phyloP scores from a whole-genome alignment of 164 flowering plant genomes.

The Nymphaea thermarum region DNA sequence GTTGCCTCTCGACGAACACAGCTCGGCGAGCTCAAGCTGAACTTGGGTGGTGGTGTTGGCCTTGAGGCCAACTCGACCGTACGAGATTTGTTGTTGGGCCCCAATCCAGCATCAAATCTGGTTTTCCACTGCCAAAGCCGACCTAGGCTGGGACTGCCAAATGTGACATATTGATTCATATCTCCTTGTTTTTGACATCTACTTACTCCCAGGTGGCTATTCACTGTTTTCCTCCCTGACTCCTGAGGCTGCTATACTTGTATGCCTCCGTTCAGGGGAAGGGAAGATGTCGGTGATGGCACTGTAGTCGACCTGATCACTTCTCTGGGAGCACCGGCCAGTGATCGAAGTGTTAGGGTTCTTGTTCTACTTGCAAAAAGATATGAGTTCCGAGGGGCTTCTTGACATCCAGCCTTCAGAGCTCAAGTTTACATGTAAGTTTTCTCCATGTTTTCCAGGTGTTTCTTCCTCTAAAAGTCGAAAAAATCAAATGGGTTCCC shows the following conservation, averaged over 20 bases:
- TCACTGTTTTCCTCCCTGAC: background rate
- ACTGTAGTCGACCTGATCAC: background rate
- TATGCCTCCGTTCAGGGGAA: background rate
- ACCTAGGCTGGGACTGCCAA: too few relatives aligned
- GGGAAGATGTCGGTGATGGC: background rate
- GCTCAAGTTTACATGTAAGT: constrained; percentile 28
- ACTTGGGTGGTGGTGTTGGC: too few relatives aligned
- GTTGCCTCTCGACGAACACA: too few relatives aligned
- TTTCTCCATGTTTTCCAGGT: background rate
- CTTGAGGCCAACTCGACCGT: too few relatives aligned
- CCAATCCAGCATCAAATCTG: too few relatives aligned
- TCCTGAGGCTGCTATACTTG: background rate
- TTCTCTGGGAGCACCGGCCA: background rate
- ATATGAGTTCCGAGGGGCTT: constrained; percentile 25
- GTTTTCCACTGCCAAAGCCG: too few relatives aligned
- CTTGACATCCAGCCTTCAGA: constrained; percentile 24
- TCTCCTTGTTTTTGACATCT: too few relatives aligned
- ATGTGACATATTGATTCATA: too few relatives aligned
- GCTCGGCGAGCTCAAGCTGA: too few relatives aligned
- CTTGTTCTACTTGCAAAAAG: background rate
- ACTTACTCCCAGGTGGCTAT: background rate
- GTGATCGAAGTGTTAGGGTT: background rate
- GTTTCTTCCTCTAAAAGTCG: background rate
- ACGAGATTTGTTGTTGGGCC: too few relatives aligned
- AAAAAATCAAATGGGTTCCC: background rate